Percentiles rank a stretch among this genome's conserved stretches.
phyloP scores from a whole-genome alignment of 1,139 yeast genomes.

The Candida pseudoviswanathii region DNA sequence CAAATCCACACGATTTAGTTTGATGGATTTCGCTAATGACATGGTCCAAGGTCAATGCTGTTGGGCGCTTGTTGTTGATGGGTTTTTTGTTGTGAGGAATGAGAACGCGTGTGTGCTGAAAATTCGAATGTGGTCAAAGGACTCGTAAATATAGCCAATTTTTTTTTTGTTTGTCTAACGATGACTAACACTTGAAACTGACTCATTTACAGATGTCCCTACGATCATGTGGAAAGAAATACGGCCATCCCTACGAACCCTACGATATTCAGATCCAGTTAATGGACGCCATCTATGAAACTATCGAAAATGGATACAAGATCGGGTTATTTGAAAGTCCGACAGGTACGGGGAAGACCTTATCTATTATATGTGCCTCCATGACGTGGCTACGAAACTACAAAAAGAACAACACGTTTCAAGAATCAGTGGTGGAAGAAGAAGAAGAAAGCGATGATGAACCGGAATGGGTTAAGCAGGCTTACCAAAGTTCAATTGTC shows the following conservation, averaged over 20 bases:
- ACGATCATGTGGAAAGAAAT: slow-evolving; percentile 21
- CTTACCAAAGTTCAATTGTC: slow-evolving; percentile 38
- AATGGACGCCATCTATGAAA: slow-evolving; percentile 72
- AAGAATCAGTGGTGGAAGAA: slow-evolving; percentile 22
- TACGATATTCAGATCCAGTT: slow-evolving; percentile 76
- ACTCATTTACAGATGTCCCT: slow-evolving; percentile 1
- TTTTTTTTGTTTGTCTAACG: background rate
- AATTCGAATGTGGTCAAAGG: background rate
- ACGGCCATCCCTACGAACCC: slow-evolving; percentile 79
- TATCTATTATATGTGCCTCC: slow-evolving; percentile 82
- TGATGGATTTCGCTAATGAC: slow-evolving; percentile 22
- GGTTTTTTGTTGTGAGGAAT: background rate
- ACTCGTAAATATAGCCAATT: background rate
- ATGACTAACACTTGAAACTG: background rate
- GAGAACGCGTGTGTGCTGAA: too few species aligned
- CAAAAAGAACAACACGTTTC: slow-evolving; percentile 41
- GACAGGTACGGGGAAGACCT: slow-evolving; percentile 93
- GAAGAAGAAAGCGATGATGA: slow-evolving; percentile 49
- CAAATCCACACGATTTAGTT: slow-evolving; percentile 26
- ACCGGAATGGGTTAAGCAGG: slow-evolving; percentile 60
- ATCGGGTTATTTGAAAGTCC: slow-evolving; percentile 91
- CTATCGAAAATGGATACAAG: slow-evolving; percentile 59
- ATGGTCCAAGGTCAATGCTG: background rate
- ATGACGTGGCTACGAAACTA: slow-evolving; percentile 81
- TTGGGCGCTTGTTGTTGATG: background rate